These are phyloP conservation scores for Mycotypha africana DNA, from an alignment of 371 early-diverging fungal species.

Conservation along the genomic window DNA sequence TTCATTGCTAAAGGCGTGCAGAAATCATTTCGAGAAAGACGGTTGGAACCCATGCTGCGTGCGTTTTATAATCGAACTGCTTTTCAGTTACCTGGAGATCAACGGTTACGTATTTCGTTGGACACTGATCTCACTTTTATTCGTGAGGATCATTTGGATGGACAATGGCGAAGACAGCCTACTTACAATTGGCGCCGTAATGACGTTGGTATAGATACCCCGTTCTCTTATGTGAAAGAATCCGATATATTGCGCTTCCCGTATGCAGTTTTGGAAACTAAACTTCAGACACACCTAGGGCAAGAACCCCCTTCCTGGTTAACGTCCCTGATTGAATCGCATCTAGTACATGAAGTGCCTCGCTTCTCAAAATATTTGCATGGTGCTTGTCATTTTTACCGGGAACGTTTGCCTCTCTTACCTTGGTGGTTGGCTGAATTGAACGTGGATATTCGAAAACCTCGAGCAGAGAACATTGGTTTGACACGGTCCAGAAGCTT, in stretches of 20 bases:
- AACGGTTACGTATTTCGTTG: slow-evolving; percentile 91
- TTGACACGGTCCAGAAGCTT: slow-evolving; percentile 24
- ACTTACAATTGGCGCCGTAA: slow-evolving; percentile 85
- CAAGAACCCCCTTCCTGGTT: slow-evolving; percentile 91
- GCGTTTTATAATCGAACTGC: slow-evolving; percentile 98
- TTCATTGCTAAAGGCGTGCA: slow-evolving; percentile 80
- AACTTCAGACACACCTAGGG: slow-evolving; percentile 84
- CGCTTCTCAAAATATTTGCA: slow-evolving; percentile 97
- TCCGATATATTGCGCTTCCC: slow-evolving; percentile 86
- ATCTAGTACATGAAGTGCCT: slow-evolving; percentile 93
- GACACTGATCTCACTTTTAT: slow-evolving; percentile 97
- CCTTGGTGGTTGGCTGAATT: slow-evolving; percentile 96
- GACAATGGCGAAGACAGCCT: slow-evolving; percentile 36
- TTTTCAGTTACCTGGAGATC: slow-evolving; percentile 97
- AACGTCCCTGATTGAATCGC: slow-evolving; percentile 71
- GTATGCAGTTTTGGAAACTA: slow-evolving; percentile 94
- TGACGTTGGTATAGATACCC: slow-evolving; percentile 81
- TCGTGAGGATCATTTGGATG: slow-evolving; percentile 87
- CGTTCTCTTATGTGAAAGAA: slow-evolving; percentile 74
- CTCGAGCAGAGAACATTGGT: slow-evolving; percentile 33
- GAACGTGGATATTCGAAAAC: slow-evolving; percentile 76
- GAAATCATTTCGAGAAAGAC: slow-evolving; percentile 62
- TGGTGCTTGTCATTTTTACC: slow-evolving; percentile 86
- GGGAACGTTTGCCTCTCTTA: slow-evolving; percentile 71
- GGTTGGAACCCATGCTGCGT: slow-evolving; percentile 79